Evolutionary conservation across 2,329 filamentous ascomycete species (phyloP), one percentile per base, ranked within the genome.

Genomic region (Fusarium zealandicum): DNA sequence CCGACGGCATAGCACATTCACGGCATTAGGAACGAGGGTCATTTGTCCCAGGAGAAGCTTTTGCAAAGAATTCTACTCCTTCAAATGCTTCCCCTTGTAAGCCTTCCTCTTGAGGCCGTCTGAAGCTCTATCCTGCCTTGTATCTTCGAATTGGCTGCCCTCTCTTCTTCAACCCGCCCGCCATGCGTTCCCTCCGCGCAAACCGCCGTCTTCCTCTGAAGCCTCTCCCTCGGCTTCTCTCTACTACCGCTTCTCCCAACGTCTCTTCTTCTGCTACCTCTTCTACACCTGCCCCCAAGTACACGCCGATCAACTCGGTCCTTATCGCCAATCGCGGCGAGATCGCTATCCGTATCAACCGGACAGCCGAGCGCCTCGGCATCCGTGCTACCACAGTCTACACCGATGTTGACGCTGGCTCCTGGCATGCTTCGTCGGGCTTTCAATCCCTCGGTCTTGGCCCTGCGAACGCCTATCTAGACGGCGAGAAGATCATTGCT

Each of bases 251-350:
- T 10, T 67, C 72, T 44, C 63, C 70, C 73, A 51, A 67, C 63
- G 31, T 59, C 67, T 52, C 69, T 67, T 18, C 70, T 50, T 69
- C 70, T 28, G 57, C 69, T 48, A 66, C 70, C 7, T 69, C 72
- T 40, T 65, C 71, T 10, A 48, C 71, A 6, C 47, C 59, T 16
- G 50, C 71, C n/a, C 69, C 75, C 43, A 70, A 69, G 47, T 57
- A 67, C 11, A 80, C 78, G 12, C 81, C 84, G 25, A 84, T 88
- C 63, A 87, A 86, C 49, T 96, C 92, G 8, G 90, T 98, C 35
- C 82, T 99, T 18, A 98, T 99, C 71, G 95, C 95, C 47, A 99
- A 99, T 73, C 88, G 95, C 66, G 95, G 95, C 67, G 95, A 99
- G 76, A 99, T 99, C 67, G 95, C 95, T 42, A 82, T 99, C 72